Conservation (phyloP, 495 filamentous ascomycete species). For the Penicillium goetzii region DNA sequence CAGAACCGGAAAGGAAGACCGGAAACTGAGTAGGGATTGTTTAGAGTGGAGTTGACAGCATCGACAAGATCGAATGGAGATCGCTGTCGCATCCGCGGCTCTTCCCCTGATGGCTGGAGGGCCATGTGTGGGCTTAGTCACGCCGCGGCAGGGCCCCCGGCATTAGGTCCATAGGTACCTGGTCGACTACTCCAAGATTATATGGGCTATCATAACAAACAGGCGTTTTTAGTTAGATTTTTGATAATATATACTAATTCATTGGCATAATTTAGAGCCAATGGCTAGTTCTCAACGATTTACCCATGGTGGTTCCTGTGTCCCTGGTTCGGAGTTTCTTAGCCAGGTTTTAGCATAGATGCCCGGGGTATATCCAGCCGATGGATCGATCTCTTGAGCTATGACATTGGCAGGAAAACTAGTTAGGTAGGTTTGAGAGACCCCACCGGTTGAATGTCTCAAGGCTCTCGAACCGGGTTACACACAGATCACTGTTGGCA, state of each 20-base stretch:
- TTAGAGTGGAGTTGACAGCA: not conserved
- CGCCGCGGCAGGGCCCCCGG: not conserved
- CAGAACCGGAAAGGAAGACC: not conserved
- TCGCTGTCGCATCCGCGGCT: conserved; percentile 28
- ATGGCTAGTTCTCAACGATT: not conserved
- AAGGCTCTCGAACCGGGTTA: not conserved
- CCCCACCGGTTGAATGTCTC: not conserved
- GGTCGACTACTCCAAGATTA: not conserved
- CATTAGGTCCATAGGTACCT: too few relatives aligned
- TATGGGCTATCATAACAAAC: too few relatives aligned
- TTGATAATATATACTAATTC: not conserved
- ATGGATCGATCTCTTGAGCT: not conserved
- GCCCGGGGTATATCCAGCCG: not conserved
- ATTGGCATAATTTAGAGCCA: not conserved
- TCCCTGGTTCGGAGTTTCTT: not conserved
- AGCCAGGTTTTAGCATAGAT: not conserved
- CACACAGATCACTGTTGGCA: not conserved
- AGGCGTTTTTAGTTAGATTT: not conserved
- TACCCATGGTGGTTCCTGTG: too few relatives aligned
- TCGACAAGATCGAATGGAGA: conserved; percentile 1
- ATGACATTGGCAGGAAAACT: not conserved
- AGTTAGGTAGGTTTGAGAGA: not conserved
- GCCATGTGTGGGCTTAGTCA: conserved; percentile 36
- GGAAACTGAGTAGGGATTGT: conserved; percentile 10
- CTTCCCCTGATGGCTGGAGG: conserved; percentile 24